Conservation (phyloP, 768 basidiomycete genomes). For the Mycena pura region DNA sequence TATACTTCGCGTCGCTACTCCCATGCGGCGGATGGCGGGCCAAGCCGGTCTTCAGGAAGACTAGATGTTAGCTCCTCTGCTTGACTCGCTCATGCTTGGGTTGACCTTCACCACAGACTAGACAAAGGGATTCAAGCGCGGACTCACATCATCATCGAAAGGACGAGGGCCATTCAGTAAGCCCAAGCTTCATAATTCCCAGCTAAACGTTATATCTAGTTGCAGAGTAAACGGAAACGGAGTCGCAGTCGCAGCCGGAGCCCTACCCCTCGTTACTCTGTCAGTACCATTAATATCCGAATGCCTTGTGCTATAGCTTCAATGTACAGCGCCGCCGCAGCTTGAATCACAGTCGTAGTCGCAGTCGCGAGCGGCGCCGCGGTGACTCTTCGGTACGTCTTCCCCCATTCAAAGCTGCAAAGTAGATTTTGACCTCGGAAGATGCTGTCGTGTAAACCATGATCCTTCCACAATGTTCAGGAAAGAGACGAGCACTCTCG, state of each 20-base stretch:
- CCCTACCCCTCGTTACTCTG: neutral
- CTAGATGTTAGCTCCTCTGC: slow-evolving; percentile 2
- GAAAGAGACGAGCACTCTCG: slow-evolving; percentile 16
- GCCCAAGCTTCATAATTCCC: neutral
- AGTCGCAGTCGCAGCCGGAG: slow-evolving; percentile 9
- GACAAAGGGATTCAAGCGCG: neutral
- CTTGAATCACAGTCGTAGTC: slow-evolving; percentile 9
- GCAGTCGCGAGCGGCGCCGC: slow-evolving; percentile 9
- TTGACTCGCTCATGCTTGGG: neutral
- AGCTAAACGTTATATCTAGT: neutral
- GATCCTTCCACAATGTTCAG: neutral
- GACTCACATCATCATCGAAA: slow-evolving; percentile 7
- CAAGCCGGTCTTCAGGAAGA: neutral
- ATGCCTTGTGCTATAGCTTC: neutral
- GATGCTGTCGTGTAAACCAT: slow-evolving; percentile 13
- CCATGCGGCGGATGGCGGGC: neutral
- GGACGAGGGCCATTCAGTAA: slow-evolving; percentile 5
- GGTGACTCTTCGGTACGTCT: slow-evolving; percentile 22
- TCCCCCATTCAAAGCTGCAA: neutral
- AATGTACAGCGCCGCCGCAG: slow-evolving; percentile 7
- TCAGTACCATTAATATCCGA: neutral
- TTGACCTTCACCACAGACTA: slow-evolving; percentile 5
- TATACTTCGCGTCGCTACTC: neutral
- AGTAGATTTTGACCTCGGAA: slow-evolving; percentile 26
- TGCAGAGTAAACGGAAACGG: slow-evolving; percentile 4